Evolutionary conservation across 495 filamentous ascomycete genomes (phyloP).

Genomic region (Xylaria intraflava): DNA sequence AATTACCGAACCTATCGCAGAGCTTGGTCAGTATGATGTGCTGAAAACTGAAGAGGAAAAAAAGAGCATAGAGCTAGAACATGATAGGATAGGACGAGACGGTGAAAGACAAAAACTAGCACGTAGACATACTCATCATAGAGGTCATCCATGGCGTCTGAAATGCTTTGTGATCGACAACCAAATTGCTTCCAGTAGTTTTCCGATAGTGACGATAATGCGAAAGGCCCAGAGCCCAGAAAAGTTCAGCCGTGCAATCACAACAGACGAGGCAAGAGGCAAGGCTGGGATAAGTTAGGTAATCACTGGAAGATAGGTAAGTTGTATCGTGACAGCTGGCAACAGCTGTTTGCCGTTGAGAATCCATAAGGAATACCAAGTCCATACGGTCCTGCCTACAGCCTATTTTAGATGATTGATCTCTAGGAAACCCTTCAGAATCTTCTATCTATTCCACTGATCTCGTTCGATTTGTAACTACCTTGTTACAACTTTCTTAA

Average conservation of each 20-base stretch:
- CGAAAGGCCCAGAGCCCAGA: conserved; percentile 17
- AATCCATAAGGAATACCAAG: no score
- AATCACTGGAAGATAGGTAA: background rate
- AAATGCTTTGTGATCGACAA: conserved; percentile 1
- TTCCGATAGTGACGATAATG: conserved; percentile 9
- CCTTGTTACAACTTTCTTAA: no score
- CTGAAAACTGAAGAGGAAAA: background rate
- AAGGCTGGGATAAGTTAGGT: background rate
- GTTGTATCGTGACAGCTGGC: no score
- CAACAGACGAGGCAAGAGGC: background rate
- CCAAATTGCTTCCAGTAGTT: conserved; percentile 4
- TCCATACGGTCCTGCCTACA: no score
- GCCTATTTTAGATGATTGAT: no score
- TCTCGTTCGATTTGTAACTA: no score
- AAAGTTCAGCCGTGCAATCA: conserved; percentile 10
- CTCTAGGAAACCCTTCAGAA: no score
- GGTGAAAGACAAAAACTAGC: no score
- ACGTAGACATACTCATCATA: conserved; percentile 64
- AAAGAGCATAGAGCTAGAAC: no score
- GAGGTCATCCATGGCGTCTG: conserved; percentile 64
- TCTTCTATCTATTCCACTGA: no score
- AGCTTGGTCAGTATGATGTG: conserved; percentile 14
- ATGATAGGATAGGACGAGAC: background rate
- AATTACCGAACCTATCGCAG: conserved; percentile 84
- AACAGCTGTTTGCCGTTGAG: no score